phyloP scores from a whole-genome alignment of 2,329 filamentous ascomycete species.

The Emericellopsis cladophorae region DNA sequence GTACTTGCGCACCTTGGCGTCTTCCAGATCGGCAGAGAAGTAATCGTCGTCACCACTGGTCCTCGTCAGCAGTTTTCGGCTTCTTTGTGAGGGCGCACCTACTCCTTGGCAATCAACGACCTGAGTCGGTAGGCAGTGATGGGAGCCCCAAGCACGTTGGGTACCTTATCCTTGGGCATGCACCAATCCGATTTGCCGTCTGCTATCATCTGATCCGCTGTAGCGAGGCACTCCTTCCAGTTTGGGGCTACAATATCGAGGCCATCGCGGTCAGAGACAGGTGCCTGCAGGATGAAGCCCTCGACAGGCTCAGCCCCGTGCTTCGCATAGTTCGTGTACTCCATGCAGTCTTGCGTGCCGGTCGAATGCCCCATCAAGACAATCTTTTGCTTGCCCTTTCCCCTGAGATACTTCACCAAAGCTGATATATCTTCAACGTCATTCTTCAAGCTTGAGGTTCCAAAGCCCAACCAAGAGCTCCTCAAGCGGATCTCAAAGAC shows the following conservation, averaged over 20 bases:
- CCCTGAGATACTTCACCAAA: slow-evolving; percentile 39
- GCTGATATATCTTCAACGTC: slow-evolving; percentile 41
- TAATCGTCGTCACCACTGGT: slow-evolving; percentile 67
- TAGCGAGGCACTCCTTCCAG: slow-evolving; percentile 29
- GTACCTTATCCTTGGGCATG: slow-evolving; percentile 34
- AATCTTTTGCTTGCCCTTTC: slow-evolving; percentile 34
- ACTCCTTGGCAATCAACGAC: slow-evolving; percentile 37
- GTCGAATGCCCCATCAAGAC: slow-evolving; percentile 47
- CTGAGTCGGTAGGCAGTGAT: slow-evolving; percentile 40
- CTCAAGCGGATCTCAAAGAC: slow-evolving; percentile 43
- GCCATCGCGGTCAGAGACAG: slow-evolving; percentile 65
- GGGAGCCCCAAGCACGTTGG: slow-evolving; percentile 25
- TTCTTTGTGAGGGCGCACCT: slow-evolving; percentile 12
- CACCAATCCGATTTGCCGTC: slow-evolving; percentile 40
- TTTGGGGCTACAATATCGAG: slow-evolving; percentile 32
- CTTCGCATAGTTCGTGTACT: slow-evolving; percentile 33
- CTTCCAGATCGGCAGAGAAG: slow-evolving; percentile 67
- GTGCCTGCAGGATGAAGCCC: slow-evolving; percentile 68
- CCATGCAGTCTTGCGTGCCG: slow-evolving; percentile 41
- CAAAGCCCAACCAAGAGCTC: slow-evolving; percentile 41
- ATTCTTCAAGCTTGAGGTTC: slow-evolving; percentile 32
- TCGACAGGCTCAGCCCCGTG: slow-evolving; percentile 43
- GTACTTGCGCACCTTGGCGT: slow-evolving; percentile 41
- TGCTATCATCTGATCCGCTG: slow-evolving; percentile 41
- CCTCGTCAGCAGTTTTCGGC: background rate